Percentiles rank a stretch among this genome's conserved stretches.
phyloP scores from a whole-genome alignment of 495 filamentous ascomycete genomes.

The Astrocystis sublimbata region DNA sequence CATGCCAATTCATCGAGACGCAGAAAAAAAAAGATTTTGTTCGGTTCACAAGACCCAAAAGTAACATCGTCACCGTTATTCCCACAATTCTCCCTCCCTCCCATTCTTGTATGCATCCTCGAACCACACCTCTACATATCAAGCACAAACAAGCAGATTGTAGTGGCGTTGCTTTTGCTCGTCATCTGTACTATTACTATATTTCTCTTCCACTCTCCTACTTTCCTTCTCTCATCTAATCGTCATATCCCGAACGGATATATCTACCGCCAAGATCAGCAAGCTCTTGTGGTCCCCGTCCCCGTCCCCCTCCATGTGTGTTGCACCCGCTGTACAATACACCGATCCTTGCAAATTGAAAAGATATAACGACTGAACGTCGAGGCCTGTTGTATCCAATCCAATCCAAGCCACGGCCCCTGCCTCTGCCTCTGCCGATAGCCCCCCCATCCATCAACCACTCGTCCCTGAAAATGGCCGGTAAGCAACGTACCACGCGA shows the following conservation, averaged over 20 bases:
- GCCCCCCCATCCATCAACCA: no score
- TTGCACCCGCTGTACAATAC: slow-evolving; percentile 22
- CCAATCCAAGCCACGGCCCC: slow-evolving; percentile 6
- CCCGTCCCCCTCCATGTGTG: slow-evolving; percentile 24
- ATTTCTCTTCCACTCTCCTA: no score
- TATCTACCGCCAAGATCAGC: slow-evolving; percentile 15
- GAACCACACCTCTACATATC: slow-evolving; percentile 14
- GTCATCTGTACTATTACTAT: slow-evolving; percentile 39
- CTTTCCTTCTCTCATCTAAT: slow-evolving; percentile 26
- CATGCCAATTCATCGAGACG: neutral
- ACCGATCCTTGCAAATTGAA: neutral
- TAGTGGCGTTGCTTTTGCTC: slow-evolving; percentile 39
- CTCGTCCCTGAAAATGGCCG: slow-evolving; percentile 26
- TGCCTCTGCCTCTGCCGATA: neutral
- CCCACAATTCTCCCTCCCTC: slow-evolving; percentile 41
- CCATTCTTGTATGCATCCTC: slow-evolving; percentile 11
- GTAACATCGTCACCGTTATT: slow-evolving; percentile 26
- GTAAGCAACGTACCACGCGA: slow-evolving; percentile 25
- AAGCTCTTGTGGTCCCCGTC: slow-evolving; percentile 17
- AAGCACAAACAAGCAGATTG: no score
- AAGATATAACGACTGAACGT: neutral
- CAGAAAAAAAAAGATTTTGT: slow-evolving; percentile 21
- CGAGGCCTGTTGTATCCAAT: slow-evolving; percentile 25
- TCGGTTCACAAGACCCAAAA: neutral
- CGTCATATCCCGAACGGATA: slow-evolving; percentile 25